These are phyloP conservation scores for Aspergillus mulundensis DNA, from an alignment of 495 filamentous ascomycete genomes.

Conservation along the genomic window DNA sequence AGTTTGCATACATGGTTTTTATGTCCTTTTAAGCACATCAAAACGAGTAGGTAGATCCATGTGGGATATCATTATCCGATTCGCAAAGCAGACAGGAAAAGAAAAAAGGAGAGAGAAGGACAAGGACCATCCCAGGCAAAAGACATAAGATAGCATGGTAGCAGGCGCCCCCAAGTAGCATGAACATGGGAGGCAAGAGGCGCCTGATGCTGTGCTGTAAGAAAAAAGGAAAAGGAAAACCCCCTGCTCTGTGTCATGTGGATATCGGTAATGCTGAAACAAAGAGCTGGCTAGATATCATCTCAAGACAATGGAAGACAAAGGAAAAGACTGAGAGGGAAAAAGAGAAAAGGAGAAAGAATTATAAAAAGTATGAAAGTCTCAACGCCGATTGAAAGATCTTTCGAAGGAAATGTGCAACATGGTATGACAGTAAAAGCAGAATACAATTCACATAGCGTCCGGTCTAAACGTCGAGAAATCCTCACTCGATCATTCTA, in stretches of 20 bases:
- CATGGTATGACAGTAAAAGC: constrained; percentile 24
- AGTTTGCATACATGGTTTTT: constrained; percentile 38
- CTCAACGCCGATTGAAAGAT: constrained; percentile 41
- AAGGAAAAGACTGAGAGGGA: constrained; percentile 12
- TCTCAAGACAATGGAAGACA: constrained; percentile 33
- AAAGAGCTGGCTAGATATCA: constrained; percentile 44
- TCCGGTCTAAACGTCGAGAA: constrained; percentile 38
- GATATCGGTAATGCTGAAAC: constrained; percentile 32
- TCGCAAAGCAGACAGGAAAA: constrained; percentile 26
- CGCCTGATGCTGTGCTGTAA: constrained; percentile 11
- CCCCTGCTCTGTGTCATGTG: constrained; percentile 38
- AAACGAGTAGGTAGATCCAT: constrained; percentile 20
- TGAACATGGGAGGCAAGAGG: neutral
- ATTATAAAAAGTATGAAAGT: constrained; percentile 30
- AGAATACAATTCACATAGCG: constrained; percentile 29
- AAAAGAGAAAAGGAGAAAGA: constrained; percentile 18
- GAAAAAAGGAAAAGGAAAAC: constrained; percentile 11
- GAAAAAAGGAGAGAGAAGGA: constrained; percentile 14
- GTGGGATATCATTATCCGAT: constrained; percentile 40
- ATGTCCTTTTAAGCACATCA: constrained; percentile 23
- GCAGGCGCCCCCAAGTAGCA: neutral
- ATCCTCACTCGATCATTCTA: constrained; percentile 28
- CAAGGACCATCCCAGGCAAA: constrained; percentile 13
- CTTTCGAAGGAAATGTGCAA: constrained; percentile 28
- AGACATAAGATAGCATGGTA: constrained; percentile 1